phyloP scores from a whole-genome alignment of 2,329 filamentous ascomycete genomes.

The Aquanectria penicillioides region DNA sequence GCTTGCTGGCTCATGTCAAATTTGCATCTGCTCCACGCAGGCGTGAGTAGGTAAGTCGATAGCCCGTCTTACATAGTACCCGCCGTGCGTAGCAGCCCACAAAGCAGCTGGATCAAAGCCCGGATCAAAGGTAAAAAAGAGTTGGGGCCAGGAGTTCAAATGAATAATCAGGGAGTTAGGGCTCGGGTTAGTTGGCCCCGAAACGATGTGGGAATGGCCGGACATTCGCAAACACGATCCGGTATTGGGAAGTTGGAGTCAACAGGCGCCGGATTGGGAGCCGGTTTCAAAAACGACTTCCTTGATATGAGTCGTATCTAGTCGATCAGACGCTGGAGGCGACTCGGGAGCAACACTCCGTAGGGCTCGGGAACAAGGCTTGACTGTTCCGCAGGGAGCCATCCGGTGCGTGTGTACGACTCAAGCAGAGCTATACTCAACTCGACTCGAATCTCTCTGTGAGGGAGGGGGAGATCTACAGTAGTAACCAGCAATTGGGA shows the following conservation, averaged over 20 bases:
- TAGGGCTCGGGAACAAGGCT: too few relatives aligned
- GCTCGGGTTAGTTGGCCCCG: conserved; percentile 10
- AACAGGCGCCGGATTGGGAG: not conserved
- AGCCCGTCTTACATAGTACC: too few relatives aligned
- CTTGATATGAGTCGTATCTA: not conserved
- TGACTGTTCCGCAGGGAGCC: not conserved
- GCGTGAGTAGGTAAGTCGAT: too few relatives aligned
- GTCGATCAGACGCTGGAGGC: conserved; percentile 5
- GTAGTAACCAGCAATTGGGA: not conserved
- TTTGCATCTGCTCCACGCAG: conserved; percentile 2
- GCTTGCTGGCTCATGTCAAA: conserved; percentile 18
- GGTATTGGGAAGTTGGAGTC: not conserved
- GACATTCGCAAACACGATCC: too few relatives aligned
- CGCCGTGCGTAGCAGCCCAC: not conserved
- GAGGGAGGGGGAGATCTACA: too few relatives aligned
- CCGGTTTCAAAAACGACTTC: not conserved
- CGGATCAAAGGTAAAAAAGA: conserved; percentile 1
- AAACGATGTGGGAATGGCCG: not conserved
- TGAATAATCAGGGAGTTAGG: not conserved
- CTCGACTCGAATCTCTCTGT: not conserved
- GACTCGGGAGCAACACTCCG: too few relatives aligned
- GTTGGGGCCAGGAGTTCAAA: not conserved
- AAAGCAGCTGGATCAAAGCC: not conserved
- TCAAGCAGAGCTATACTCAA: not conserved
- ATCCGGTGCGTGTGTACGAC: too few relatives aligned